These are phyloP conservation scores for Vanrija pseudolonga DNA, from an alignment of 1,284 basidiomycete species.

Conservation along the genomic window DNA sequence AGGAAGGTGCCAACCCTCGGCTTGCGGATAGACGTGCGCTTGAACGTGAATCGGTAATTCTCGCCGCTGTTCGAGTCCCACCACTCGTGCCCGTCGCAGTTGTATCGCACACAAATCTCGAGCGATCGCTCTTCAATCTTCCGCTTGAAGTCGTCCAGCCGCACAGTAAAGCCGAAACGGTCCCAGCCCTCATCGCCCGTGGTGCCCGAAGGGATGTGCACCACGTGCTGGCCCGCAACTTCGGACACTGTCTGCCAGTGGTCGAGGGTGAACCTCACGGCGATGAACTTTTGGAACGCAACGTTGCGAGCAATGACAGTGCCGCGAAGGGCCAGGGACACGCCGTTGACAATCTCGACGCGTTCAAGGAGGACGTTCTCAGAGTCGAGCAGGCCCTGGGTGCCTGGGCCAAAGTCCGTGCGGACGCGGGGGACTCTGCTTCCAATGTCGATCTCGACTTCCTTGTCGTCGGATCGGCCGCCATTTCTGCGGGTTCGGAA, in stretches of 20 bases:
- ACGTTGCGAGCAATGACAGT: conserved; percentile 54
- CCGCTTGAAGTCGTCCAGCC: conserved; percentile 68
- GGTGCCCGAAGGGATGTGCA: conserved; percentile 46
- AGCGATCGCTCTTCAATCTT: conserved; percentile 64
- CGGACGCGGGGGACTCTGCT: conserved; percentile 42
- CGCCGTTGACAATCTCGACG: conserved; percentile 32
- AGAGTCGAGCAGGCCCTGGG: conserved; percentile 27
- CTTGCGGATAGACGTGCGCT: conserved; percentile 30
- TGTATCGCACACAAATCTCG: conserved; percentile 63
- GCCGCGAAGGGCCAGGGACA: conserved; percentile 47
- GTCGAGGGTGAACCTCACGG: conserved; percentile 56
- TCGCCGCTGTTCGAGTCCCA: conserved; percentile 53
- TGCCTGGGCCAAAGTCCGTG: conserved; percentile 45
- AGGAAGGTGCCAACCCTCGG: conserved; percentile 1
- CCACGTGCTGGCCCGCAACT: conserved; percentile 49
- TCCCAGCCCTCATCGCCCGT: conserved; percentile 51
- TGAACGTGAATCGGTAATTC: conserved; percentile 53
- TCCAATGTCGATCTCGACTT: conserved; percentile 33
- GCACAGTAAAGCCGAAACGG: conserved; percentile 56
- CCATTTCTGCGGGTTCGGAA: conserved; percentile 44
- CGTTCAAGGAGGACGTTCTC: conserved; percentile 48
- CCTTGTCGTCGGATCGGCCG: conserved; percentile 23
- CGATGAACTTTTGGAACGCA: conserved; percentile 56
- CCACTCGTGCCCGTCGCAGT: conserved; percentile 50
- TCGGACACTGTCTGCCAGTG: conserved; percentile 58